A percentile compares a stretch with the other conserved stretches of the same genome.
These are phyloP conservation scores for Sporothrix dimorphospora DNA, from an alignment of 2,329 filamentous ascomycete species.

Conservation along the genomic window DNA sequence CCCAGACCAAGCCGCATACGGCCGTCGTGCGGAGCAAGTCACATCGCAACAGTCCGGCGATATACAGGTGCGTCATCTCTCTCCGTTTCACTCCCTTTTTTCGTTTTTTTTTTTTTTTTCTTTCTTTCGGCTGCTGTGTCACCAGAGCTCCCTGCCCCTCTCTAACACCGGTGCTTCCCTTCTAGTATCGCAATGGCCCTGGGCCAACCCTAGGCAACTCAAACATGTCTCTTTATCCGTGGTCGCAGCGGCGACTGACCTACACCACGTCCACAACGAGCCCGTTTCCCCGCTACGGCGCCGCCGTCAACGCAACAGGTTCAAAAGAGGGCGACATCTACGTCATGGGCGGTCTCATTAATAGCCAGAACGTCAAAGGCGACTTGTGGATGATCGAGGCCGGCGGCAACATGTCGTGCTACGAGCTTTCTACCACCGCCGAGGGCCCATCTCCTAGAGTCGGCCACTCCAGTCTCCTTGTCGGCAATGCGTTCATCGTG, in stretches of 20 bases:
- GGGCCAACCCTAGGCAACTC: conserved; percentile 55
- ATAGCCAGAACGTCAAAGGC: conserved; percentile 92
- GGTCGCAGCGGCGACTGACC: conserved; percentile 87
- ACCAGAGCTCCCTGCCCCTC: neutral
- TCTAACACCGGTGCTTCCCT: conserved; percentile 27
- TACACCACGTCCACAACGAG: conserved; percentile 81
- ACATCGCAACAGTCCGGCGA: conserved; percentile 49
- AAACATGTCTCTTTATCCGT: conserved; percentile 87
- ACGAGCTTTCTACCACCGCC: conserved; percentile 85
- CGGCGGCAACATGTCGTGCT: conserved; percentile 83
- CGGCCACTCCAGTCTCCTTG: conserved; percentile 88
- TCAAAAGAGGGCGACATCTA: conserved; percentile 98
- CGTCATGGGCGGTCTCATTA: conserved; percentile 94
- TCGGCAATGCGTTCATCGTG: conserved; percentile 98
- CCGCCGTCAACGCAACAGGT: conserved; percentile 87
- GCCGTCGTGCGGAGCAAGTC: conserved; percentile 57
- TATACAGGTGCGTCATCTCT: conserved; percentile 28
- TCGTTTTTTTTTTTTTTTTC: neutral
- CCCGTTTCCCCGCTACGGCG: conserved; percentile 95
- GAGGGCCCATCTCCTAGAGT: conserved; percentile 95
- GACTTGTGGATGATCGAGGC: conserved; percentile 98
- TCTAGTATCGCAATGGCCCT: conserved; percentile 60
- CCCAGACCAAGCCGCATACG: conserved; percentile 67
- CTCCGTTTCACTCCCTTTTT: neutral
- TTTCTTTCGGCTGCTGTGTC: neutral